phyloP scores from a whole-genome alignment of 208 protist species.

The Trypanosomatidae sp. region DNA sequence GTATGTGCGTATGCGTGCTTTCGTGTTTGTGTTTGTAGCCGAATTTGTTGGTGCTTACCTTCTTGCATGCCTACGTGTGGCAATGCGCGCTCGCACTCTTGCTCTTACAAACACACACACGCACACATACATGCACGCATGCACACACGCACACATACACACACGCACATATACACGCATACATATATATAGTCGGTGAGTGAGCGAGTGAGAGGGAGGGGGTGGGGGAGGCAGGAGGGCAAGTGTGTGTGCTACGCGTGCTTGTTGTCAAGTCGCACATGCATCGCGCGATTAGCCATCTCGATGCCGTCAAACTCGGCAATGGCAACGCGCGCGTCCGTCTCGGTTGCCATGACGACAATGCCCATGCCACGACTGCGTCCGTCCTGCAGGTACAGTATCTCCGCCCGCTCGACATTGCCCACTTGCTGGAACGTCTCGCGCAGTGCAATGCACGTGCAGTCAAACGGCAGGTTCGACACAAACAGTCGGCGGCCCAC shows the following conservation, averaged over 20 bases:
- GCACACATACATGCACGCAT: conserved; percentile 1
- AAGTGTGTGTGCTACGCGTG: background rate
- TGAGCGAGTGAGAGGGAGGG: conserved; percentile 3
- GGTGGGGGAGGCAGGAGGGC: background rate
- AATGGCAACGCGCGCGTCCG: conserved; percentile 56
- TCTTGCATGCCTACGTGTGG: too few species aligned
- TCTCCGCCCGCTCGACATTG: conserved; percentile 59
- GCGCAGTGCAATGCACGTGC: conserved; percentile 41
- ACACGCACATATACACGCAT: background rate
- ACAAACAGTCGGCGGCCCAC: conserved; percentile 64
- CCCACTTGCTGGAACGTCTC: conserved; percentile 78
- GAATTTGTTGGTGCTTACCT: too few species aligned
- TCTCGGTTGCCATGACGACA: conserved; percentile 57
- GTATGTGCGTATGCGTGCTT: too few species aligned
- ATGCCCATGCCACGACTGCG: conserved; percentile 68
- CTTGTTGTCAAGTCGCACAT: conserved; percentile 67
- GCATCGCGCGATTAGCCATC: conserved; percentile 74
- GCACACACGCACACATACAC: conserved; percentile 1
- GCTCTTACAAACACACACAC: too few species aligned
- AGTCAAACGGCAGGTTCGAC: conserved; percentile 76
- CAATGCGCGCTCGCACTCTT: too few species aligned
- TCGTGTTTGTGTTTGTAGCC: too few species aligned
- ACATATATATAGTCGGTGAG: conserved; percentile 1
- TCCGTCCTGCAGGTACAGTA: conserved; percentile 51
- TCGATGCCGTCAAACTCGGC: conserved; percentile 77